Evolutionary conservation across 805 yeast species (phyloP).

Genomic region (Candida patagonica): DNA sequence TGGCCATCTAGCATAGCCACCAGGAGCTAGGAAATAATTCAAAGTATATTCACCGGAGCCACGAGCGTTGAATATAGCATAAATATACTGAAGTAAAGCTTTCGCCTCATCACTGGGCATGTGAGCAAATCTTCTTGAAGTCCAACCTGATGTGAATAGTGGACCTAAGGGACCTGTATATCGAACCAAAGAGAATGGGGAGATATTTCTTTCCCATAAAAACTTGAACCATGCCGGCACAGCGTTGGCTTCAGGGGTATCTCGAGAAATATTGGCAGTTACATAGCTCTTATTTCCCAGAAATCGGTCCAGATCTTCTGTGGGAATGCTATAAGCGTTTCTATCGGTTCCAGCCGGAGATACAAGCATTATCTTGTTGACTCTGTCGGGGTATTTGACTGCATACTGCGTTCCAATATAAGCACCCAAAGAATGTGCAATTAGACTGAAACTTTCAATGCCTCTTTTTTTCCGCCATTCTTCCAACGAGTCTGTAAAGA

Average conservation of each 20-base stretch:
- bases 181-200: constrained; percentile 79
- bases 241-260: constrained; percentile 4
- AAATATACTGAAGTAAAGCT: constrained; percentile 67
- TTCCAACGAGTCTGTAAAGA: constrained; percentile 57
- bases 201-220: constrained; percentile 78
- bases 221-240: constrained; percentile 72
- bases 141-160: constrained; percentile 81
- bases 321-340: constrained; percentile 4
- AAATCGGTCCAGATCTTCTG: not conserved
- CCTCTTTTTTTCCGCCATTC: constrained; percentile 51
- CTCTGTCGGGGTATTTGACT: constrained; percentile 47
- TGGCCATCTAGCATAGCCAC: constrained; percentile 81
- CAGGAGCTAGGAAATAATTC: constrained; percentile 77
- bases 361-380: constrained; percentile 60
- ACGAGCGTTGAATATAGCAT: constrained; percentile 70
- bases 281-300: constrained; percentile 11
- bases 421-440: constrained; percentile 93
- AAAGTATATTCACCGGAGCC: constrained; percentile 95
- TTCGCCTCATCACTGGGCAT: constrained; percentile 37
- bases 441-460: constrained; percentile 43
- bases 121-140: constrained; percentile 66
- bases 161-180: constrained; percentile 78
- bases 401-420: constrained; percentile 67
- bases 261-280: constrained; percentile 22
- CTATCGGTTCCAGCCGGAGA: constrained; percentile 81